Evolutionary conservation across 225 moss, liverwort and hornwort genomes (phyloP), one percentile per base, ranked within the genome.

Genomic region (Lunularia cruciata): DNA sequence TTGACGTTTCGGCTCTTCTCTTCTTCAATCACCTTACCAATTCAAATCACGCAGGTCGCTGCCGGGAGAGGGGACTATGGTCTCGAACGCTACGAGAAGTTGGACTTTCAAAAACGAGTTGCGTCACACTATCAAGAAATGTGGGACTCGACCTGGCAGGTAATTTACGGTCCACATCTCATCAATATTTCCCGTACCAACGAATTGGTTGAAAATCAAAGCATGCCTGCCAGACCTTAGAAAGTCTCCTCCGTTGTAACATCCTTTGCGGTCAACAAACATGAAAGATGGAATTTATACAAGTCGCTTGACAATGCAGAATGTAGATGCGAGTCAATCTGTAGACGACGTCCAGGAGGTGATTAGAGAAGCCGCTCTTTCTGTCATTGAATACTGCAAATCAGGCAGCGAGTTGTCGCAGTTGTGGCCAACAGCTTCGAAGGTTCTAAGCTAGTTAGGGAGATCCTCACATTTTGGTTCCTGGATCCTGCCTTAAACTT

Each of bases 51-150:
- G 20, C 81, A 94, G 94, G 79, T 81, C 69, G 96, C 96, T 60
- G 89, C 96, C 37, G 77, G 73, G 68, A 85, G 96, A 77, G 96
- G 96, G 65, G 85, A 92, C 34, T 98, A 88, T 31, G 96, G 96
- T 30, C 81, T 83, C 22, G 96, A 98, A 64, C 89, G 96, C 20
- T 98, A 98, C 37, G 96, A 98, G 63, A 92, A 91, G 25, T 56
- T 98, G 25, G 96, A 91, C 56, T 88, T 98, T 60, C 96, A 98
- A 68, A 81, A 77, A 70, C 81, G 75, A 67, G 96, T 98, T 26
- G 90, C 87, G 23, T 78, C 81, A 9, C 80, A 47, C 59, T 96
- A 90, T 60, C 78, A 84, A 45, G 72, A 79, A 48, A 71, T 96
- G 75, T 74, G 81, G 72, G 96, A 96, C 74, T 66, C 81, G 34